Evolutionary conservation across 2,329 filamentous ascomycete species (phyloP).

Genomic region (Pseudopyrenochaeta lycopersici): DNA sequence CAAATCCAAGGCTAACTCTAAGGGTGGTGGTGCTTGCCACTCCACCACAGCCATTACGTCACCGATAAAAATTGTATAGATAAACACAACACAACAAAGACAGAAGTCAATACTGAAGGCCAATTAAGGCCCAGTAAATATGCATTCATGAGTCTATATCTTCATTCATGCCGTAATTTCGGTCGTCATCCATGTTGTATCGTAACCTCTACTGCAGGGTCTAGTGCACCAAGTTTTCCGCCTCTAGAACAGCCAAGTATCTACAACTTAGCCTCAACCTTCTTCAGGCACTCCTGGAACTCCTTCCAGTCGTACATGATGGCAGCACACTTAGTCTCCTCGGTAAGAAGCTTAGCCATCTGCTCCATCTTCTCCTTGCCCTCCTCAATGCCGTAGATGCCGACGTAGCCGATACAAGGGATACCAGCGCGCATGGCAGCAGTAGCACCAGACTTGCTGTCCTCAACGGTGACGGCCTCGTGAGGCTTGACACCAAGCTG

Average conservation of each 20-base stretch:
- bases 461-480: slow-evolving; percentile 84
- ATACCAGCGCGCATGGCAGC: slow-evolving; percentile 81
- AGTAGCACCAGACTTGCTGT: slow-evolving; percentile 84
- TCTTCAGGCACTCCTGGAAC: slow-evolving; percentile 59
- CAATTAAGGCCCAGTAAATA: slow-evolving; percentile 14
- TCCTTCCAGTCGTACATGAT: slow-evolving; percentile 64
- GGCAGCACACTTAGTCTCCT: slow-evolving; percentile 57
- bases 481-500: slow-evolving; percentile 74
- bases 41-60: neutral
- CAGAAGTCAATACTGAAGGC: neutral
- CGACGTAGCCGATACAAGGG: slow-evolving; percentile 84
- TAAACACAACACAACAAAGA: neutral
- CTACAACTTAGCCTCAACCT: slow-evolving; percentile 55
- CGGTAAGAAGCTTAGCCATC: slow-evolving; percentile 60
- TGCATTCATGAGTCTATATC: slow-evolving; percentile 28
- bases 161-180: slow-evolving; percentile 22
- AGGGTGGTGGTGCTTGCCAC: neutral
- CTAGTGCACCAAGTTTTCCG: slow-evolving; percentile 20
- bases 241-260: slow-evolving; percentile 9
- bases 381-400: slow-evolving; percentile 62
- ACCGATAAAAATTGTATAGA: neutral
- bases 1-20: neutral
- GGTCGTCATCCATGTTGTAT: slow-evolving; percentile 25
- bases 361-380: slow-evolving; percentile 54
- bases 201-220: slow-evolving; percentile 24